phyloP scores from a whole-genome alignment of 352 stramenopile species.

The Phytophthora tubulina region DNA sequence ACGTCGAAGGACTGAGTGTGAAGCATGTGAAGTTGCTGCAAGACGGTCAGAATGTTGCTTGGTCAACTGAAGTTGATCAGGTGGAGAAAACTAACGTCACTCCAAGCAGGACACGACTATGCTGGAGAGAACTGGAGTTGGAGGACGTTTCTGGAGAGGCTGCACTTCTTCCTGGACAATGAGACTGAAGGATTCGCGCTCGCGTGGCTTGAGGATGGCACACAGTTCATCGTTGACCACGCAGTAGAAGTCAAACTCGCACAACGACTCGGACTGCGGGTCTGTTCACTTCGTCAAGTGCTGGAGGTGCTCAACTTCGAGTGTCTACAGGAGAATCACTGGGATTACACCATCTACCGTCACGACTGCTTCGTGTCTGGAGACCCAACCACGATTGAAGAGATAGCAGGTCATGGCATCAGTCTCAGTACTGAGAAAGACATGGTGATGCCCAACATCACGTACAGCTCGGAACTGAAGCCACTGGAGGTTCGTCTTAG shows the following conservation, averaged over 20 bases:
- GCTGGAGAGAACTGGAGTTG: slow-evolving; percentile 24
- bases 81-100: slow-evolving; percentile 16
- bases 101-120: slow-evolving; percentile 13
- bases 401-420: slow-evolving; percentile 6
- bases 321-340: slow-evolving; percentile 25
- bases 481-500: slow-evolving; percentile 67
- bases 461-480: slow-evolving; percentile 52
- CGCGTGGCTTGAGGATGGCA: slow-evolving; percentile 31
- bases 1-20: slow-evolving; percentile 1
- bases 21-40: slow-evolving; percentile 33
- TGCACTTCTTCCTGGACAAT: slow-evolving; percentile 34
- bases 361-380: slow-evolving; percentile 39
- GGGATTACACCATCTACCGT: slow-evolving; percentile 24
- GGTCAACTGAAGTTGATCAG: not conserved
- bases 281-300: slow-evolving; percentile 32
- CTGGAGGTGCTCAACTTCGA: slow-evolving; percentile 39
- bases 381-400: slow-evolving; percentile 22
- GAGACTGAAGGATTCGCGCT: slow-evolving; percentile 21
- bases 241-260: slow-evolving; percentile 20
- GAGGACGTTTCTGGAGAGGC: slow-evolving; percentile 28
- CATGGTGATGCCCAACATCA: slow-evolving; percentile 43
- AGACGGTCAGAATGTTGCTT: slow-evolving; percentile 14
- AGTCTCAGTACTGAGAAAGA: slow-evolving; percentile 9
- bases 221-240: slow-evolving; percentile 27
- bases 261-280: slow-evolving; percentile 24